Base-by-base conservation (phyloP, 2,329 filamentous ascomycete species). In the Cladosporium sp. region DNA sequence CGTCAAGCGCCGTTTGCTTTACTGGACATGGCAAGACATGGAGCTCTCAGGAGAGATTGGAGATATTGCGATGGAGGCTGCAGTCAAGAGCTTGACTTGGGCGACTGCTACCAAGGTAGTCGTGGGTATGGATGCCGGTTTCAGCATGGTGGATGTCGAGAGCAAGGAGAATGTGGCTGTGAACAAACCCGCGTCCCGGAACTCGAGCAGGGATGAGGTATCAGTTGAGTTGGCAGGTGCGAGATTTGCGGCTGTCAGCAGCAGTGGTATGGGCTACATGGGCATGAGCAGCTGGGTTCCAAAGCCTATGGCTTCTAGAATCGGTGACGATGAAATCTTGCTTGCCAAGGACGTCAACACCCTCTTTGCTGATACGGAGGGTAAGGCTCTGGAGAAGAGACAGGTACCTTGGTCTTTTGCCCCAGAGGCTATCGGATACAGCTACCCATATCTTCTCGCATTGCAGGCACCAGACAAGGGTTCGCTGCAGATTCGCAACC, bases 311-410 rank as follows among this genome's bases (percentile, higher is more conserved):
- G 89, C 89, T 5, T 85, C 91, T 5, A 86, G 86, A 59, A 77
- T 99, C 11, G 81, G 83, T 2, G 88, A 95, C 56, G 88, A 88
- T 4, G 82, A 96, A 70, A 82, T 97, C 66, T 73, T 99, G 52
- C 77, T 99, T n/a, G 89, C 92, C n/a, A 96, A 95, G 68, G 93
- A 99, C 61, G 89, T 96, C 62, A 95, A 96, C 67, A 95, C 91
- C 1, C 74, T 96, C 47, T 99, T 99, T 66, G 87, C 96, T 58
- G 86, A 93, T 52, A 81, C 86, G 9, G 79, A 89, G 24, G 93
- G 91, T 4, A 91, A 89, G 58, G 80, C 90, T 0, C 67, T 95
- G 29, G 86, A 91, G 39, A 89, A 88, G 68, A 79, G 86, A 50
- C 91, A 97, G 66, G 84, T 99, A n/a, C 90, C 90, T 1, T 99